Conservation (phyloP, 179 eudicot species). For the Actinidia arguta region DNA sequence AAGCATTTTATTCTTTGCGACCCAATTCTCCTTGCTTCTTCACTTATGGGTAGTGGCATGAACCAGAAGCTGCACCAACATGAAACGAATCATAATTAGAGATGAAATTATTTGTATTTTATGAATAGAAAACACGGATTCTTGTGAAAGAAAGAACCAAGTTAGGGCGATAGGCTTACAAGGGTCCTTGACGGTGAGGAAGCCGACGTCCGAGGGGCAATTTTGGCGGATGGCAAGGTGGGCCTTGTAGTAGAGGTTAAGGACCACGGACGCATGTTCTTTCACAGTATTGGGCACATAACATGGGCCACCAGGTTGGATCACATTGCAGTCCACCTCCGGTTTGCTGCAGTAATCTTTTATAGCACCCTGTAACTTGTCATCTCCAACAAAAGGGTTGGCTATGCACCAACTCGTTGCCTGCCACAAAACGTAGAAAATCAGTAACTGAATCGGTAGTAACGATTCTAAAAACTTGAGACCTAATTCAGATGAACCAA, state of each 20-base stretch:
- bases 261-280: background rate
- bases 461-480: too few relatives aligned
- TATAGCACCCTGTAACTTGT: background rate
- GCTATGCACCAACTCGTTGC: background rate
- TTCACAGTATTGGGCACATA: background rate
- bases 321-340: background rate
- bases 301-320: background rate
- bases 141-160: too few relatives aligned
- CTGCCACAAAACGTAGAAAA: background rate
- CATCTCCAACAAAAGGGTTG: background rate
- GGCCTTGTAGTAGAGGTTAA: constrained; percentile 8
- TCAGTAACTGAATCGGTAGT: too few relatives aligned
- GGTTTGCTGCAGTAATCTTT: background rate
- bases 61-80: background rate
- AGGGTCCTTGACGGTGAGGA: background rate
- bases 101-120: background rate
- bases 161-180: too few relatives aligned
- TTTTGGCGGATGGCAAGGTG: background rate
- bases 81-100: background rate
- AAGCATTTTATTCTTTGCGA: background rate
- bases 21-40: background rate
- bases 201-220: background rate
- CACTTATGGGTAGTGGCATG: background rate
- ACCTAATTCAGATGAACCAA: too few relatives aligned
- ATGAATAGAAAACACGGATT: background rate